Base-by-base conservation (phyloP, 73 alveolate genomes). In the Paramecium octaurelia region DNA sequence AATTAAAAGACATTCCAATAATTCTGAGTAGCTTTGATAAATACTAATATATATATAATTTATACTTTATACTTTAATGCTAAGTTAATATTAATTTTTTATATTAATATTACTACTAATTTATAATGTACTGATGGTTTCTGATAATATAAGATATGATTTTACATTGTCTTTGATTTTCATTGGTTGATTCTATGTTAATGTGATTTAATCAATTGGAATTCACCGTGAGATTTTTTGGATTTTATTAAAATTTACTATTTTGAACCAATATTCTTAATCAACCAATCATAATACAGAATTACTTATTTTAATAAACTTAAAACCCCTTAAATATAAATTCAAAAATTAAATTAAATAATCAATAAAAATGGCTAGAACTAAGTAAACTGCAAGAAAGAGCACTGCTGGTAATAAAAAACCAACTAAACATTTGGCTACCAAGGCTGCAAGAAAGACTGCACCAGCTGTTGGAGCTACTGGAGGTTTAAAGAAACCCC, bases 361-460 rank as follows among this genome's bases (percentile, higher is more conserved):
- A 54, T 54, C 69, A 54, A 64, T 31, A 31, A 93, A 27, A 93
- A 93, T 93, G 96, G 96, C 96, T 71, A 89, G 96, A 93, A 93
- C 96, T 60, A 93, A 93, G 71, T 77, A 91, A 73, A 93, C 96
- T 42, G 96, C 96, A 44, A 89, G 96, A 89, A 93, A 93, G 95
- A 70, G 88, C 50, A 93, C 96, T 42, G 84, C 97, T 18, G 98
- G 95, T 69, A 95, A 92, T 24, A 95, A 95, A 88, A 95, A 96
- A 43, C 98, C 98, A 40, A 85, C 96, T 8, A 95, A 95, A 88
- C 97, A 93, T 36, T 91, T 95, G 76, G 97, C 96, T 38, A 92
- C 93, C 24, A 96, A 96, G 95, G 97, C 98, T 42, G 98, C 99
- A n/a, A 94, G 97, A 88, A 97, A 97, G 91, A 69, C 98, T 38